Conservation (phyloP, 176 grass and related monocot species). For the Oryza glaberrima region DNA sequence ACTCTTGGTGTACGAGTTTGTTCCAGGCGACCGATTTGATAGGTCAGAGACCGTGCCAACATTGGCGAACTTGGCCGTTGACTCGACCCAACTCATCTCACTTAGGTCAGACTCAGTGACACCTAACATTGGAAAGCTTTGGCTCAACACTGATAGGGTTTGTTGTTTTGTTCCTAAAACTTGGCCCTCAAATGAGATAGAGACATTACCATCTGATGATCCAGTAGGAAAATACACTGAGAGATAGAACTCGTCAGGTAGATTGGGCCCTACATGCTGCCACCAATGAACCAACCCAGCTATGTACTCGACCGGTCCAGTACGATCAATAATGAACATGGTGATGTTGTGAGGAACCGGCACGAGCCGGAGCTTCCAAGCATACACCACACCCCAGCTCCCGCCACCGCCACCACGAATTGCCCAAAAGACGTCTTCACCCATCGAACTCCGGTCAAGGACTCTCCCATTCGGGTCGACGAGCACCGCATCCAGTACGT, state of each 20-base stretch:
- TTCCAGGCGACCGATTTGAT: neutral
- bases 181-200: slow-evolving; percentile 48
- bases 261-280: slow-evolving; percentile 50
- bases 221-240: slow-evolving; percentile 15
- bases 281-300: slow-evolving; percentile 57
- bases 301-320: slow-evolving; percentile 24
- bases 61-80: slow-evolving; percentile 47
- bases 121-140: slow-evolving; percentile 46
- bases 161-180: slow-evolving; percentile 30
- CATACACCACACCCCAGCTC: slow-evolving; percentile 75
- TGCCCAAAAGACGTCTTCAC: slow-evolving; percentile 75
- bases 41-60: slow-evolving; percentile 21
- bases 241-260: slow-evolving; percentile 70
- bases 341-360: slow-evolving; percentile 51
- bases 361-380: slow-evolving; percentile 73
- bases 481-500: slow-evolving; percentile 59
- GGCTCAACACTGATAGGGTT: slow-evolving; percentile 32
- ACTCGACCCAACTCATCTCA: slow-evolving; percentile 72
- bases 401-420: slow-evolving; percentile 73
- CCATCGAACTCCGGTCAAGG: slow-evolving; percentile 45
- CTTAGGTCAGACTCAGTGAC: slow-evolving; percentile 27
- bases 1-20: slow-evolving; percentile 43
- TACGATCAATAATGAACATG: slow-evolving; percentile 13
- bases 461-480: slow-evolving; percentile 16
- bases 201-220: slow-evolving; percentile 33